phyloP scores from a whole-genome alignment of 2,329 filamentous ascomycete genomes.

The Colletotrichum magnum region DNA sequence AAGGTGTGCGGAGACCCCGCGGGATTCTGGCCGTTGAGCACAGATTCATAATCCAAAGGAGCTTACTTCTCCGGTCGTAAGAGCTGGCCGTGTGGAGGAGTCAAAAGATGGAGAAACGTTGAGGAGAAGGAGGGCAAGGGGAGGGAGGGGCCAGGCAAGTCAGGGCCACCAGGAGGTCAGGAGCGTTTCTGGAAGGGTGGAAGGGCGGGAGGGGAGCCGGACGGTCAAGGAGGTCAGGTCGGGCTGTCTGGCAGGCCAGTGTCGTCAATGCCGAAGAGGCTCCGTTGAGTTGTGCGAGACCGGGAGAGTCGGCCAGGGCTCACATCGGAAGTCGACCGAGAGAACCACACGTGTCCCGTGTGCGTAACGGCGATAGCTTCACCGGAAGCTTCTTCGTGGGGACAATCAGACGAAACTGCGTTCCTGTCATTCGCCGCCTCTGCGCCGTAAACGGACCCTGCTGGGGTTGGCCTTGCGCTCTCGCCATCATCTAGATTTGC shows the following conservation, averaged over 20 bases:
- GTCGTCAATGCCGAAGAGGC: slow-evolving; percentile 34
- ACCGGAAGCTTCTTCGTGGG: slow-evolving; percentile 24
- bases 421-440: slow-evolving; percentile 25
- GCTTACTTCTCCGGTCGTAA: slow-evolving; percentile 33
- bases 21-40: slow-evolving; percentile 37
- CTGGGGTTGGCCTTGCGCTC: slow-evolving; percentile 32
- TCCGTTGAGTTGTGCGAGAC: slow-evolving; percentile 22
- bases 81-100: slow-evolving; percentile 29
- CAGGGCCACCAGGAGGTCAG: background rate
- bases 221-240: too few species aligned
- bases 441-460: slow-evolving; percentile 9
- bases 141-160: background rate
- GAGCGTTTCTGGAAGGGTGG: slow-evolving; percentile 1
- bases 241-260: slow-evolving; percentile 11
- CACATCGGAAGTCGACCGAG: slow-evolving; percentile 40
- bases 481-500: slow-evolving; percentile 4
- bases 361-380: slow-evolving; percentile 26
- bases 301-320: slow-evolving; percentile 38
- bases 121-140: slow-evolving; percentile 14
- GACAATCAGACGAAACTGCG: slow-evolving; percentile 26
- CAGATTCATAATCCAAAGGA: slow-evolving; percentile 35
- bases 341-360: slow-evolving; percentile 21
- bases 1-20: slow-evolving; percentile 40
- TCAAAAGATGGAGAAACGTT: slow-evolving; percentile 36
- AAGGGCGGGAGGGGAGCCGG: slow-evolving; percentile 6